Base-by-base conservation (phyloP, 2,329 filamentous ascomycete genomes). In the Teratosphaeriaceae sp. region DNA sequence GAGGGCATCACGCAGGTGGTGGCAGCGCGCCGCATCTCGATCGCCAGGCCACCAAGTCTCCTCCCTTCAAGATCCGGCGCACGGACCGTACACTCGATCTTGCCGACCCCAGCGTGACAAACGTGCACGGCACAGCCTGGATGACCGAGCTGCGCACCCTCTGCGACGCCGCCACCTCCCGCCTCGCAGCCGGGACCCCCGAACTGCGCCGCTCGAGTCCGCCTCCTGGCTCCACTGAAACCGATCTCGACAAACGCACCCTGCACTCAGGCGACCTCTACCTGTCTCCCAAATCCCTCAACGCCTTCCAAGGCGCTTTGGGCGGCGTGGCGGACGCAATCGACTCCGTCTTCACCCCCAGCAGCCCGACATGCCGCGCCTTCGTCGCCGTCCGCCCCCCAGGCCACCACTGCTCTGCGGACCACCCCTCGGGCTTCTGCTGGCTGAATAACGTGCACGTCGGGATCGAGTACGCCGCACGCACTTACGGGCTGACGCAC, bases 381-480 rank as follows among this genome's bases (percentile, higher is more conserved):
- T 98, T 98, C 62, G 88, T 97, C 38, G 89, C 85, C 21, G 85
- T 97, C 38, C 81, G 92, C 23, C 92, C 92, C 3, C 92, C 92
- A 0, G 92, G 92, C 1, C 92, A 98, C 61, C 92, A 98, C 61
- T 98, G 92, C 66, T 95, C 90, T 2, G 80, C 87, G 3, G 79
- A 84, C 38, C 83, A 84, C 55, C 92, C 92, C 0, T 96, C 90
- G 2, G 92, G 92, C 0, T 98, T 98, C 61, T 98, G 92, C 68
- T 98, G 92, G 90, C 70, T 98, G 39, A 98, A 98, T 65, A 98
- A 98, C 60, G 88, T 98, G 1, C 90, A 97, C 60, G 87, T 98
- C 18, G 92, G 90, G 0, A 95, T 98, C 51, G 85, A 94, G 63
- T 86, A 98, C 63, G 90, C 83, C 9, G 82, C 87, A 16, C 79